These are phyloP conservation scores for Dichotomocladium elegans DNA, from an alignment of 371 early-diverging fungal species.

Conservation along the genomic window DNA sequence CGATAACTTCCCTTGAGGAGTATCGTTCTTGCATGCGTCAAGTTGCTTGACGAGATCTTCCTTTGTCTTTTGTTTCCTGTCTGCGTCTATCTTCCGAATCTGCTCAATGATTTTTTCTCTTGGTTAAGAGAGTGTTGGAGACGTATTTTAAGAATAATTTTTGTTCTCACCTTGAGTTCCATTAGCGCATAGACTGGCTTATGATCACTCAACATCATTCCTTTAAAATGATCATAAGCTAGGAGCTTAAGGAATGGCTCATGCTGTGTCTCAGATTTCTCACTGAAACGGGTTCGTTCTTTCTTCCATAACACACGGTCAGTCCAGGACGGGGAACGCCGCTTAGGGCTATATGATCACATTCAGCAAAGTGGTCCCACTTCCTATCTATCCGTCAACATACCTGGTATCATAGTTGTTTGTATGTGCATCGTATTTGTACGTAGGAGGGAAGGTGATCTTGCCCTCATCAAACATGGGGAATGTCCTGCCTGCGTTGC, in stretches of 20 bases:
- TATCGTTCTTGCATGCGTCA: slow-evolving; percentile 77
- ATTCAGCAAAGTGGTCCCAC: neutral
- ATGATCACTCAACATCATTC: slow-evolving; percentile 81
- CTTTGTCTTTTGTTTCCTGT: slow-evolving; percentile 50
- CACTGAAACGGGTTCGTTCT: slow-evolving; percentile 9
- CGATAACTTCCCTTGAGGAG: slow-evolving; percentile 69
- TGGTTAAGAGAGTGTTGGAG: neutral
- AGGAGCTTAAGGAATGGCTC: slow-evolving; percentile 32
- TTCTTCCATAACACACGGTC: slow-evolving; percentile 90
- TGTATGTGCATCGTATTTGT: slow-evolving; percentile 89
- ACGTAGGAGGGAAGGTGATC: slow-evolving; percentile 86
- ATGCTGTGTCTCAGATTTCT: slow-evolving; percentile 8
- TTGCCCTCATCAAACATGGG: slow-evolving; percentile 77
- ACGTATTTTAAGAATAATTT: neutral
- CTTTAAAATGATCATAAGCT: slow-evolving; percentile 60
- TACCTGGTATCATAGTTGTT: slow-evolving; percentile 81
- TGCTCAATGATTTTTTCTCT: neutral
- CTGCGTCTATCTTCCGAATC: slow-evolving; percentile 45
- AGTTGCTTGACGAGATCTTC: slow-evolving; percentile 67
- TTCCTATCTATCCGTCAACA: neutral
- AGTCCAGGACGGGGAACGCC: slow-evolving; percentile 88
- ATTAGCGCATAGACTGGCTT: slow-evolving; percentile 86
- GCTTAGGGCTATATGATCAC: slow-evolving; percentile 60
- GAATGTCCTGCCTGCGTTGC: slow-evolving; percentile 59
- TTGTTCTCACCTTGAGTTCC: slow-evolving; percentile 36